phyloP scores from a whole-genome alignment of 2,329 filamentous ascomycete species.

The Penicillium digitatum region DNA sequence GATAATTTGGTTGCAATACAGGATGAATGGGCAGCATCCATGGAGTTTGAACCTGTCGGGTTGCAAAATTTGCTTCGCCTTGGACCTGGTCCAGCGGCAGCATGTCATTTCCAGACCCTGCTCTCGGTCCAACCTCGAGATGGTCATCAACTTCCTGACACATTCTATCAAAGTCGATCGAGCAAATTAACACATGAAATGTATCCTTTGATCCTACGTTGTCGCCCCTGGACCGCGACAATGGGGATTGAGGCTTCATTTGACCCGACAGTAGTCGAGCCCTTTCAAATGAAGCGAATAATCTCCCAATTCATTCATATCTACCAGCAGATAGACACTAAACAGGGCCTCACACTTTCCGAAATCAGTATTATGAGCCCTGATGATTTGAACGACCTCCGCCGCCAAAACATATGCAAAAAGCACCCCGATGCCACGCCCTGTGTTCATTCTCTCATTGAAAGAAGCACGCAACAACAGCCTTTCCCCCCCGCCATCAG shows the following conservation, averaged over 20 bases:
- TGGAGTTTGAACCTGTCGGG: slow-evolving; percentile 15
- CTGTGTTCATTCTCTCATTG: slow-evolving; percentile 2
- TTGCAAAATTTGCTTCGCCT: slow-evolving; percentile 18
- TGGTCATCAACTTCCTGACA: background rate
- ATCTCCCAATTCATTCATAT: slow-evolving; percentile 11
- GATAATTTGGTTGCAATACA: slow-evolving; percentile 5
- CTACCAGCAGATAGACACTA: slow-evolving; percentile 9
- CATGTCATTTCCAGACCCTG: slow-evolving; percentile 19
- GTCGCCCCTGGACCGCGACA: background rate
- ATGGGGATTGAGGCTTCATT: slow-evolving; percentile 10
- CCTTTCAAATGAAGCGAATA: slow-evolving; percentile 9
- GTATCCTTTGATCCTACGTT: slow-evolving; percentile 12
- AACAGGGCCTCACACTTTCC: background rate
- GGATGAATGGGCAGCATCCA: slow-evolving; percentile 6
- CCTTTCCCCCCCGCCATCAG: background rate
- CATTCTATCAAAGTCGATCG: slow-evolving; percentile 7
- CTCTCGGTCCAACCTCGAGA: slow-evolving; percentile 15
- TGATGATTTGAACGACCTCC: background rate
- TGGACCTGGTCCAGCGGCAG: slow-evolving; percentile 13
- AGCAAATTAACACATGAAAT: slow-evolving; percentile 7
- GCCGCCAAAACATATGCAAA: background rate
- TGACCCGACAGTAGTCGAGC: slow-evolving; percentile 10
- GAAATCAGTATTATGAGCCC: background rate
- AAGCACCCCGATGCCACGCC: background rate
- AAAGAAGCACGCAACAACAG: background rate